Base-by-base conservation (phyloP, 2,329 filamentous ascomycete species). In the Neurospora crassa region DNA sequence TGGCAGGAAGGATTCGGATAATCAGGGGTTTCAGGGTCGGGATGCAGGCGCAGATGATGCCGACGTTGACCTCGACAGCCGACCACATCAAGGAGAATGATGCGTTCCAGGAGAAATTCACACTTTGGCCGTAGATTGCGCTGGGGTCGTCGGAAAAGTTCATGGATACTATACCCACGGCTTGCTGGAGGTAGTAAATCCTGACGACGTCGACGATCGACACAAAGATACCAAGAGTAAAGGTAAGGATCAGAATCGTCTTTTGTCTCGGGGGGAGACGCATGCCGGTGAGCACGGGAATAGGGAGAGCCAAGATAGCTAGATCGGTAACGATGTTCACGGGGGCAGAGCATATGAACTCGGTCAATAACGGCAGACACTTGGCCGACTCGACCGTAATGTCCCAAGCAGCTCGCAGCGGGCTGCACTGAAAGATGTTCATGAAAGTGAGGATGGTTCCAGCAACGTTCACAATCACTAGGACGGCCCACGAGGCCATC, bases 1-100 rank as follows among this genome's bases (percentile, higher is more conserved):
- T 87, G 24, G 83, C 80, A 2, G 87, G 87, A n/a, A 89, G 80
- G 69, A 89, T 84, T 72, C 85, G 85, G 74, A 92, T 88, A 70
- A 95, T 89, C 7, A 98, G 83, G 1, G 95, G 94, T 79, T 97
- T 97, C 73, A 97, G 83, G 0, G 92, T 95, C 10, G 95, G 95
- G n/a, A 97, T 92, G 76, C 94, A 97, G 59, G 92, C 94, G 78
- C 93, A 97, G 74, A 94, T 91, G 76, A 97, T 94, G 20, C 93
- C 94, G 1, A 96, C 85, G 75, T 97, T 96, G 77, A 97, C 93
- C 80, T 97, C 94, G 70, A 97, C 89, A 14, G 91, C 92, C 18
- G 92, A 95, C 95, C 94, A 98, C 92, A 97, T 95, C 78, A 96
- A 91, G 0, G 93, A 92, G 5, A 94, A 82, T 0, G 92, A 93